A percentile compares a stretch with the other conserved stretches of the same genome.
Evolutionary conservation across 2,329 filamentous ascomycete species (phyloP).

Genomic region (Tothia fuscella): DNA sequence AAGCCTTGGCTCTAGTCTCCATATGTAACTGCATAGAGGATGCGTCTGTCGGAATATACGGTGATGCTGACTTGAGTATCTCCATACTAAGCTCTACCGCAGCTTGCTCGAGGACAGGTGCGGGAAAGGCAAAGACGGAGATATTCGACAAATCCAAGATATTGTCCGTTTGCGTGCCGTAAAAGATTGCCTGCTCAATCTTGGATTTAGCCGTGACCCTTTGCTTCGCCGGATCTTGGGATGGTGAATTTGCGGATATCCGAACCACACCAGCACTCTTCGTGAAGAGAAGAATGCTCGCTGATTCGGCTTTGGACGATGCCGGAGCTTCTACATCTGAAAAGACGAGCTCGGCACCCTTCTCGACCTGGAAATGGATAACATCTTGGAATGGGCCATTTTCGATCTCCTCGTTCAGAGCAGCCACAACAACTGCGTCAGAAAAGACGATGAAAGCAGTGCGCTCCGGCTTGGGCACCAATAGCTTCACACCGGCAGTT

Average conservation of each 20-base stretch:
- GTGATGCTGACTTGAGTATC: conserved; percentile 65
- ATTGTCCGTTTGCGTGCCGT: conserved; percentile 68
- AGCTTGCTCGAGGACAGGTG: conserved; percentile 61
- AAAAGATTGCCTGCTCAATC: conserved; percentile 90
- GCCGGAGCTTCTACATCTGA: conserved; percentile 34
- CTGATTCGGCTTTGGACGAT: conserved; percentile 15
- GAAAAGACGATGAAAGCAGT: conserved; percentile 76
- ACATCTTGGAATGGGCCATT: conserved; percentile 66
- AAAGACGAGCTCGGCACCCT: conserved; percentile 38
- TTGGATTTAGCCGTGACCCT: conserved; percentile 73
- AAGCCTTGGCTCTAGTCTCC: conserved; percentile 55
- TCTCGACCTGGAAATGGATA: conserved; percentile 56
- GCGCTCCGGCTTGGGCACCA: conserved; percentile 66
- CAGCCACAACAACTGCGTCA: conserved; percentile 64
- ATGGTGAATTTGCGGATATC: conserved; percentile 42
- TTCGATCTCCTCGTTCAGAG: conserved; percentile 38
- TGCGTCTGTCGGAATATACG: conserved; percentile 59
- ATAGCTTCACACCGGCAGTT: conserved; percentile 30
- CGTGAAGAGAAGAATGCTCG: conserved; percentile 41
- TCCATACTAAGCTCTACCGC: conserved; percentile 69
- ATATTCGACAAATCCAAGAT: conserved; percentile 73
- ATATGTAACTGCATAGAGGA: conserved; percentile 75
- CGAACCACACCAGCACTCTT: conserved; percentile 47
- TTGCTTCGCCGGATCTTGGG: conserved; percentile 42
- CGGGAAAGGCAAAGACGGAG: conserved; percentile 49